Percentiles rank a stretch among this genome's conserved stretches.
phyloP scores from a whole-genome alignment of 768 basidiomycete genomes.

The Gloeophyllum trabeum region DNA sequence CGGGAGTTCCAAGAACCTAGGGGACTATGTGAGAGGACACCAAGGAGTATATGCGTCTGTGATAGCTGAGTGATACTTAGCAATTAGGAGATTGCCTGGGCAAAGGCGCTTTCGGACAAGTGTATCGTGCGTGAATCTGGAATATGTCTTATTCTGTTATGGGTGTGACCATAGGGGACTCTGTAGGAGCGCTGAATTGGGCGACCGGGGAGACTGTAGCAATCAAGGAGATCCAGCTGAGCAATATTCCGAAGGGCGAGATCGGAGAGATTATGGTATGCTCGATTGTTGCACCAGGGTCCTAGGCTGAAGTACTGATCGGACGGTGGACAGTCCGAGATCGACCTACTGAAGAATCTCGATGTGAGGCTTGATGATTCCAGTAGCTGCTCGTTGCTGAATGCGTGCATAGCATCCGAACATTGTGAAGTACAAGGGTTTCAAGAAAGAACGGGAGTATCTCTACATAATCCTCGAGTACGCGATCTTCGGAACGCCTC shows the following conservation, averaged over 20 bases:
- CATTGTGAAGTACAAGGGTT: conserved; percentile 99
- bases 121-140: conserved; percentile 63
- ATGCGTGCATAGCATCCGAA: conserved; percentile 63
- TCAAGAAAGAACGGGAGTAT: conserved; percentile 88
- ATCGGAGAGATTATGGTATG: conserved; percentile 95
- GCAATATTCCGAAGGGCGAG: conserved; percentile 88
- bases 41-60: too few species aligned
- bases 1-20: background rate
- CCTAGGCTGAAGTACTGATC: background rate
- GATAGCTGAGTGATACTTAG: conserved; percentile 32
- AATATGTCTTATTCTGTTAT: conserved; percentile 1
- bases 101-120: conserved; percentile 94
- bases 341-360: conserved; percentile 93
- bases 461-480: conserved; percentile 96
- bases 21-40: background rate
- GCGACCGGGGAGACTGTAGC: conserved; percentile 97
- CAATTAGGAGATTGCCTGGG: conserved; percentile 96
- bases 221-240: conserved; percentile 93
- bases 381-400: background rate
- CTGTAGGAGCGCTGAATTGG: conserved; percentile 82
- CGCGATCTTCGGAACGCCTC: conserved; percentile 15
- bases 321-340: conserved; percentile 62
- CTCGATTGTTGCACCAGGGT: background rate
- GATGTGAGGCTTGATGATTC: conserved; percentile 41
- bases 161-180: background rate